Evolutionary conservation across 352 stramenopile species (phyloP).

Genomic region (Pythium insidiosum): DNA sequence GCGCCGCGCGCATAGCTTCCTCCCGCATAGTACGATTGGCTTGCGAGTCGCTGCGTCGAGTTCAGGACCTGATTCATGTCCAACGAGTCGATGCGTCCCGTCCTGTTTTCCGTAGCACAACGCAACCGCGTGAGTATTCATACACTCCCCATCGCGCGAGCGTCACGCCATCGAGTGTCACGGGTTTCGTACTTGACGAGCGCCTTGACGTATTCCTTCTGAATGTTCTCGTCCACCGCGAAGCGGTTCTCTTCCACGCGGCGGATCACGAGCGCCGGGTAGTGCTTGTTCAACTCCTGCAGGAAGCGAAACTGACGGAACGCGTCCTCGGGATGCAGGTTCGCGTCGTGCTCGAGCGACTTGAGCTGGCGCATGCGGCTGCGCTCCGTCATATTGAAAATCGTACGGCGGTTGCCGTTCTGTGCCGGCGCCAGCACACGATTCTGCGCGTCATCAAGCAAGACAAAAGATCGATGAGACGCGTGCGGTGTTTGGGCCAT

Average conservation of each 20-base stretch:
- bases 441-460: background rate
- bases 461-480: background rate
- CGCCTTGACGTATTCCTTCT: slow-evolving; percentile 88
- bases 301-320: slow-evolving; percentile 77
- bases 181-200: slow-evolving; percentile 58
- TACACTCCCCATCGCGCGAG: too few relatives aligned
- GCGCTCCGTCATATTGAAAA: slow-evolving; percentile 78
- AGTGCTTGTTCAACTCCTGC: slow-evolving; percentile 83
- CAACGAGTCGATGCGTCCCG: slow-evolving; percentile 68
- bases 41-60: slow-evolving; percentile 20
- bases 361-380: slow-evolving; percentile 80
- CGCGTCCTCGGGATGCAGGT: slow-evolving; percentile 61
- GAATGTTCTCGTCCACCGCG: slow-evolving; percentile 64
- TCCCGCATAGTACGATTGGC: background rate
- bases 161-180: too few relatives aligned
- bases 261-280: slow-evolving; percentile 75
- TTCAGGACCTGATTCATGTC: slow-evolving; percentile 57
- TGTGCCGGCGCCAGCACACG: background rate
- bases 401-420: slow-evolving; percentile 28
- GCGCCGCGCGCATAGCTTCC: slow-evolving; percentile 1
- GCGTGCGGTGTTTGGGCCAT: background rate
- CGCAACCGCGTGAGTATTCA: too few relatives aligned
- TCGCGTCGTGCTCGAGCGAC: slow-evolving; percentile 74
- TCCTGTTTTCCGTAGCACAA: too few relatives aligned
- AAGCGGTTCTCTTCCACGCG: slow-evolving; percentile 82